A percentile compares a stretch with the other conserved stretches of the same genome.
phyloP scores from a whole-genome alignment of 805 yeast species.

The Candida silvicultrix region DNA sequence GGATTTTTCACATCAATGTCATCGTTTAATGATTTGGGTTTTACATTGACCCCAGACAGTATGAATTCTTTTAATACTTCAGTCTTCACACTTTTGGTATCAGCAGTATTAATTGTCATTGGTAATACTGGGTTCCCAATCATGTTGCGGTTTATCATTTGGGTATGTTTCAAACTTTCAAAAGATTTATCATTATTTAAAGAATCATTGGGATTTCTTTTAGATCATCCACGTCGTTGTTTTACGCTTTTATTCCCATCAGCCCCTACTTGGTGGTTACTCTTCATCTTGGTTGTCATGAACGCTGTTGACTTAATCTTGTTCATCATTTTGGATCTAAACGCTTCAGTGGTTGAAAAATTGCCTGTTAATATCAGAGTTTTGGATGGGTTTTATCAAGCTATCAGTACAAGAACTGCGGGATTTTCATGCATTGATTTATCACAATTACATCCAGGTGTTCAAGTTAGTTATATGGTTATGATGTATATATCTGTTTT shows the following conservation, averaged over 20 bases:
- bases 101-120: slow-evolving; percentile 68
- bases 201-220: slow-evolving; percentile 78
- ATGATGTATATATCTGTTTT: slow-evolving; percentile 98
- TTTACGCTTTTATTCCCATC: slow-evolving; percentile 89
- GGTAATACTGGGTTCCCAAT: slow-evolving; percentile 97
- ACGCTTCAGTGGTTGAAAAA: slow-evolving; percentile 41
- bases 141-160: slow-evolving; percentile 70
- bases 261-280: slow-evolving; percentile 92
- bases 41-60: slow-evolving; percentile 75
- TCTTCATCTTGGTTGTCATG: slow-evolving; percentile 62
- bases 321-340: slow-evolving; percentile 72
- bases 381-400: slow-evolving; percentile 82
- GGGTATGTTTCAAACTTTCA: slow-evolving; percentile 67
- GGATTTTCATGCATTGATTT: slow-evolving; percentile 78
- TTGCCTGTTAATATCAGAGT: slow-evolving; percentile 65
- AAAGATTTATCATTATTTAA: slow-evolving; percentile 54
- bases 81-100: slow-evolving; percentile 56
- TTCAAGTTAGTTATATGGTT: slow-evolving; percentile 86
- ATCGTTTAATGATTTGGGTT: slow-evolving; percentile 80
- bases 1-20: slow-evolving; percentile 79
- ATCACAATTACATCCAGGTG: slow-evolving; percentile 74
- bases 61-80: slow-evolving; percentile 62
- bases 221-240: slow-evolving; percentile 97
- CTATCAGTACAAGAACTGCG: slow-evolving; percentile 89
- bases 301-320: slow-evolving; percentile 76